A percentile compares a stretch with the other conserved stretches of the same genome.
These are phyloP conservation scores for Chondrus crispus DNA, from an alignment of 23 red algal species.

Conservation along the genomic window DNA sequence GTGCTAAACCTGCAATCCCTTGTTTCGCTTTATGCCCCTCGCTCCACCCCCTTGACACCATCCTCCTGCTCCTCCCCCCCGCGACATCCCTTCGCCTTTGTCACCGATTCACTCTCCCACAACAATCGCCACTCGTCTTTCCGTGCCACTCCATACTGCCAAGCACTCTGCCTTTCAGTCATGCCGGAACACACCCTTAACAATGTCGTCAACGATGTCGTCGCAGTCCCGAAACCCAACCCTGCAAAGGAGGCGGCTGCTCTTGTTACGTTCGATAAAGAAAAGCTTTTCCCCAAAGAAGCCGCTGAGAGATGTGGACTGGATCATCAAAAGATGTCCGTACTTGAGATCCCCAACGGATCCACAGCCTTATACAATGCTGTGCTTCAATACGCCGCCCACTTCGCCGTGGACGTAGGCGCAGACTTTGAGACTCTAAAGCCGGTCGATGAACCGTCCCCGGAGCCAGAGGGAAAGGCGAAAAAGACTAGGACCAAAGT, in stretches of 20 bases:
- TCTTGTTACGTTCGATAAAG: not conserved
- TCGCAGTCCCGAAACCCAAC: not conserved
- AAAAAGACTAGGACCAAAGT: not conserved
- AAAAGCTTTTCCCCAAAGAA: not conserved
- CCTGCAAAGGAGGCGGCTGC: not conserved
- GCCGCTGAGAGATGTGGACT: not conserved
- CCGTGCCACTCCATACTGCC: not conserved
- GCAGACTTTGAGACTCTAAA: not conserved
- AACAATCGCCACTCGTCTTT: not conserved
- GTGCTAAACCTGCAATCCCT: no score
- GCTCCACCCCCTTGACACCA: no score
- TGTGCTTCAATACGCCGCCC: slow-evolving; percentile 35
- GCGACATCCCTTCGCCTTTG: no score
- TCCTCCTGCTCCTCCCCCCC: no score
- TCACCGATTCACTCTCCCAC: not conserved
- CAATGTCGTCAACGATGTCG: not conserved
- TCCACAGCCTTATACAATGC: slow-evolving; percentile 30
- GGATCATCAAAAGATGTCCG: slow-evolving; percentile 8
- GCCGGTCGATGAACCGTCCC: not conserved
- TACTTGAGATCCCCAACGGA: slow-evolving; percentile 36
- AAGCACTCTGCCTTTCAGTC: not conserved
- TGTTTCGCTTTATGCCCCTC: no score
- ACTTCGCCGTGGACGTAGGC: slow-evolving; percentile 37
- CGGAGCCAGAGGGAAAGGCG: not conserved
- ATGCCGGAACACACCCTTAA: not conserved